These are phyloP conservation scores for Leccinellum luteum DNA, from an alignment of 768 basidiomycete species.

Conservation along the genomic window DNA sequence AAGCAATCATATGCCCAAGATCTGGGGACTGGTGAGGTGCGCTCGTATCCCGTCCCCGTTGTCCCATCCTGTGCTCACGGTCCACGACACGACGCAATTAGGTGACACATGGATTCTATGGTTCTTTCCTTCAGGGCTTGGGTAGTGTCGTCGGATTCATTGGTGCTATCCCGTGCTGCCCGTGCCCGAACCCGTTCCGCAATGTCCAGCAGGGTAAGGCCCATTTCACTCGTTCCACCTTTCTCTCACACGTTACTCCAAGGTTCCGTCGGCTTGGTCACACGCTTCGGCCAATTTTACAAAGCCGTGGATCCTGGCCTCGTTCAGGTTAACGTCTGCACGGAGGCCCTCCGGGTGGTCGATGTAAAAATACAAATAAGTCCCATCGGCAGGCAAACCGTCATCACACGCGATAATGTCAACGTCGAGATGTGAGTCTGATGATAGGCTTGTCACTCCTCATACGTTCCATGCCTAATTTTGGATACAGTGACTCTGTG, in stretches of 20 bases:
- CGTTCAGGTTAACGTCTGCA: slow-evolving; percentile 91
- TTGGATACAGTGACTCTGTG: slow-evolving; percentile 70
- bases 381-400: slow-evolving; percentile 79
- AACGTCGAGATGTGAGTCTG: slow-evolving; percentile 81
- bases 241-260: slow-evolving; percentile 17
- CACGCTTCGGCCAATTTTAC: slow-evolving; percentile 95
- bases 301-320: slow-evolving; percentile 93
- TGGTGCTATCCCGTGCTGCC: slow-evolving; percentile 83
- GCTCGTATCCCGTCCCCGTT: slow-evolving; percentile 1
- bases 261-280: slow-evolving; percentile 89
- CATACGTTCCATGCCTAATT: slow-evolving; percentile 1
- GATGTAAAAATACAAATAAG: slow-evolving; percentile 97
- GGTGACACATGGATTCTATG: slow-evolving; percentile 86
- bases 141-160: slow-evolving; percentile 63
- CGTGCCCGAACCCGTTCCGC: slow-evolving; percentile 81
- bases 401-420: slow-evolving; percentile 96
- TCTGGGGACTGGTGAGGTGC: slow-evolving; percentile 62
- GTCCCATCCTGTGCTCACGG: background rate
- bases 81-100: slow-evolving; percentile 17
- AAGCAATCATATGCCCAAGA: slow-evolving; percentile 94
- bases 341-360: slow-evolving; percentile 80
- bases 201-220: slow-evolving; percentile 76
- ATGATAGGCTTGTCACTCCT: background rate
- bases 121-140: slow-evolving; percentile 70
- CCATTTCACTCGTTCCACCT: slow-evolving; percentile 1